Evolutionary conservation across 2,329 filamentous ascomycete species (phyloP).

Genomic region (Colletotrichum paranaense): DNA sequence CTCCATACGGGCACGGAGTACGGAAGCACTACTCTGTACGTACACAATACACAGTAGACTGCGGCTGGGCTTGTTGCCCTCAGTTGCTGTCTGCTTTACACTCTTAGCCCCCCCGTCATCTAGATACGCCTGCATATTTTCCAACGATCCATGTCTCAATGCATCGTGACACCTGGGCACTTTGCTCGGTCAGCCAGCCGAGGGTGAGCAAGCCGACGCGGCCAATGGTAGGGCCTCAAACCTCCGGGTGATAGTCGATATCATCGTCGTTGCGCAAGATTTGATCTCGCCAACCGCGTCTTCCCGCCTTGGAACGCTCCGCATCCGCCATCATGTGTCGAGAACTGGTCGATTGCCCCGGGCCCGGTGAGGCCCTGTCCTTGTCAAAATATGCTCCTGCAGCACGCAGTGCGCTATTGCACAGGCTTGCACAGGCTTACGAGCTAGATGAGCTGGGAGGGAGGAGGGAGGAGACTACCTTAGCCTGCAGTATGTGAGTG

Average conservation of each 20-base stretch:
- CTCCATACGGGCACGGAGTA: too few species aligned
- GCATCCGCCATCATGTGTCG: slow-evolving; percentile 22
- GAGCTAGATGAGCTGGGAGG: background rate
- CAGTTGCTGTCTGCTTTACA: background rate
- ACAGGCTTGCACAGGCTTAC: background rate
- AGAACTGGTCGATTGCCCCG: slow-evolving; percentile 2
- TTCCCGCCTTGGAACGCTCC: slow-evolving; percentile 29
- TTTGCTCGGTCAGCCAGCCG: slow-evolving; percentile 23
- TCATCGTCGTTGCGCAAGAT: slow-evolving; percentile 30
- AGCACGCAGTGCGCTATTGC: slow-evolving; percentile 1
- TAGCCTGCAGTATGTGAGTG: background rate
- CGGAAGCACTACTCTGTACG: too few species aligned
- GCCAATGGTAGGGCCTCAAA: slow-evolving; percentile 5
- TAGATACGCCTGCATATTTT: background rate
- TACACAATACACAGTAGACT: background rate
- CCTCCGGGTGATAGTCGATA: background rate
- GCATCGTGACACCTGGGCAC: slow-evolving; percentile 1
- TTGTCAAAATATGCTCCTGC: slow-evolving; percentile 18
- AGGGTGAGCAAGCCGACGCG: slow-evolving; percentile 19
- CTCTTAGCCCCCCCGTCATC: background rate
- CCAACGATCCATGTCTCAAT: background rate
- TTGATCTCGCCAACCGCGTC: slow-evolving; percentile 34
- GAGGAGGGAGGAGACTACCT: background rate
- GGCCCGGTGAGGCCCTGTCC: slow-evolving; percentile 12
- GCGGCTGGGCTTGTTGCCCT: background rate